phyloP scores from a whole-genome alignment of 2,329 filamentous ascomycete genomes.

The Cryphonectria carpinicola region DNA sequence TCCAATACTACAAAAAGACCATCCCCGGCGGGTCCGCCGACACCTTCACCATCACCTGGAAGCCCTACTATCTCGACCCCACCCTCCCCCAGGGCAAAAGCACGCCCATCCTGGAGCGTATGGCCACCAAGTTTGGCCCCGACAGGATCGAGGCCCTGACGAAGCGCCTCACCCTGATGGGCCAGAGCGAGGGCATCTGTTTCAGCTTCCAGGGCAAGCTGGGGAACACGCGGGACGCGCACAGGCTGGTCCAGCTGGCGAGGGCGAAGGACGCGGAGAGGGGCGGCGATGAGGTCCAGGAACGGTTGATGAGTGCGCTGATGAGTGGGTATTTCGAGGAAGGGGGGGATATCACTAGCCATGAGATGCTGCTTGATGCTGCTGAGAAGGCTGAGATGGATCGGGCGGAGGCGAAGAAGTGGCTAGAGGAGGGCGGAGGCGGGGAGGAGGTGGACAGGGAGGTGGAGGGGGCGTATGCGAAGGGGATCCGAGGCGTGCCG shows the following conservation, averaged over 20 bases:
- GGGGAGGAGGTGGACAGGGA: constrained; percentile 61
- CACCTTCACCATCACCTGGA: constrained; percentile 75
- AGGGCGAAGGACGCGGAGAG: constrained; percentile 49
- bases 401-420: constrained; percentile 53
- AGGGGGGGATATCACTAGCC: constrained; percentile 65
- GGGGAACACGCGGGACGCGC: constrained; percentile 79
- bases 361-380: constrained; percentile 54
- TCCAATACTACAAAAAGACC: constrained; percentile 64
- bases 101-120: constrained; percentile 54
- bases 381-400: constrained; percentile 60
- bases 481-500: constrained; percentile 69
- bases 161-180: constrained; percentile 59
- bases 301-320: constrained; percentile 62
- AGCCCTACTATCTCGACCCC: constrained; percentile 81
- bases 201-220: constrained; percentile 74
- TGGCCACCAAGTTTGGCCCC: constrained; percentile 67
- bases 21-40: constrained; percentile 63
- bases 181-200: constrained; percentile 68
- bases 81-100: constrained; percentile 52
- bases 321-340: constrained; percentile 71
- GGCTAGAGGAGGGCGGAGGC: constrained; percentile 59
- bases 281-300: constrained; percentile 48
- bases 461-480: constrained; percentile 54
- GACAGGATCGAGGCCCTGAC: constrained; percentile 62
- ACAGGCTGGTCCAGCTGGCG: constrained; percentile 75